A percentile compares a stretch with the other conserved stretches of the same genome.
Evolutionary conservation across 78 protist species (phyloP).

Genomic region (Protostelium mycophagum): DNA sequence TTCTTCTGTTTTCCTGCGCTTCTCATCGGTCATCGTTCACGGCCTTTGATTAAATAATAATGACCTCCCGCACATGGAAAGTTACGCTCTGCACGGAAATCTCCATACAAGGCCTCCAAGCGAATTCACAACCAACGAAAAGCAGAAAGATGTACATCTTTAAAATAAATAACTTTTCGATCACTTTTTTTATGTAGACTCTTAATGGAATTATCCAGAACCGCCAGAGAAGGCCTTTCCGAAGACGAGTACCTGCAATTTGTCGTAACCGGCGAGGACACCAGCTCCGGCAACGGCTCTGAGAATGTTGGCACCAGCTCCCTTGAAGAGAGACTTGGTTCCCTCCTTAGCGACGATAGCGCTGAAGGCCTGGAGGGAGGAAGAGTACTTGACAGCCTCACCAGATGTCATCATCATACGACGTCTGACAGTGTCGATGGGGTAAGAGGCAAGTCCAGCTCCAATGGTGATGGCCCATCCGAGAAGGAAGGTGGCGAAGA

Average conservation of each 20-base stretch:
- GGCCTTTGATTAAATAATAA: no score
- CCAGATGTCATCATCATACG: constrained; percentile 91
- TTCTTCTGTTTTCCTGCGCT: not conserved
- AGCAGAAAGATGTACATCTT: no score
- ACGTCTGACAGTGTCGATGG: constrained; percentile 96
- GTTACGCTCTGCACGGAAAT: no score
- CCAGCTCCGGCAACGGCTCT: constrained; percentile 90
- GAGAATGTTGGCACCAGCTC: constrained; percentile 92
- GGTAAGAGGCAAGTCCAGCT: constrained; percentile 92
- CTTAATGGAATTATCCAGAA: not conserved
- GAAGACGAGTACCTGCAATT: constrained; percentile 55
- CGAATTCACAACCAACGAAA: no score
- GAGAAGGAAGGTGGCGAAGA: constrained; percentile 33
- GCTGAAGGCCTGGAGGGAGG: constrained; percentile 77
- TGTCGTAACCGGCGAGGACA: constrained; percentile 90
- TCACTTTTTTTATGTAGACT: no score
- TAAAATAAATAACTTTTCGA: no score
- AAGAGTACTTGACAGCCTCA: constrained; percentile 72
- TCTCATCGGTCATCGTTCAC: no score
- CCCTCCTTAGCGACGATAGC: constrained; percentile 85
- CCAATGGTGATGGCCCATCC: constrained; percentile 70
- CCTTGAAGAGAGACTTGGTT: constrained; percentile 92
- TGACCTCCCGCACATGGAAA: no score
- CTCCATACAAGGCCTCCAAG: no score
- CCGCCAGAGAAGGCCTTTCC: not conserved